Base-by-base conservation (phyloP, 2,329 filamentous ascomycete species). In the Aotearoamyces nothofagi region DNA sequence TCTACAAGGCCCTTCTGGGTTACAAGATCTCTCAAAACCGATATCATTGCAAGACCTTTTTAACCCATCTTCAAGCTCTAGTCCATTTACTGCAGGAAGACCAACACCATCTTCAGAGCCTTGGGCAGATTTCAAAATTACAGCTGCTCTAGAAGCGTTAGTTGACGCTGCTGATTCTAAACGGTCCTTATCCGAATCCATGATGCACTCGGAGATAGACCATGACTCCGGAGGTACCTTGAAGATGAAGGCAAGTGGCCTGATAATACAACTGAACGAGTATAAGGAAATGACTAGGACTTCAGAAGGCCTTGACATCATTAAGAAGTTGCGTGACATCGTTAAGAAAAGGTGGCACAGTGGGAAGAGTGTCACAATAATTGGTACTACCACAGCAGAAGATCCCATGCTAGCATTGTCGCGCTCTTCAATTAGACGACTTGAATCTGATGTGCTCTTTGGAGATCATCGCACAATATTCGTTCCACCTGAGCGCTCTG, bases 211-310 rank as follows among this genome's bases (percentile, higher is more conserved):
- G 15, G 10, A 14, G 15, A 31, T 26, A 16, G 12, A 15, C 9
- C 12, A 33, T 15, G 7, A 24, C 11, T 15, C 20, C 5, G 15
- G 12, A 3, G 15, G 33, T 5, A 9, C 26, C 15, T 32, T 45
- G 12, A 55, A 52, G 32, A 38, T 49, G 12, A 40, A 49, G 5
- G 35, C 39, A 7, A 34, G 30, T 27, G 62, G 61, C 14, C 62
- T 84, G 5, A 74, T 96, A 33, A 61, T 92, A 22, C 82, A 82
- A 41, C 57, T 93, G 9, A 70, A 79, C 46, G 82, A 96, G 48
- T 79, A 83, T 44, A 72, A 79, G 30, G 81, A 92, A 38, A 61
- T 98, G 6, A 70, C 66, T 41, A 66, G 68, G 45, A 75, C 78
- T 1, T 51, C 66, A 5, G 72, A 82, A 33, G 82, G 83, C 8